Evolutionary conservation across 2,329 filamentous ascomycete species (phyloP), one percentile per base, ranked within the genome.

Genomic region (Verruconis gallopava): DNA sequence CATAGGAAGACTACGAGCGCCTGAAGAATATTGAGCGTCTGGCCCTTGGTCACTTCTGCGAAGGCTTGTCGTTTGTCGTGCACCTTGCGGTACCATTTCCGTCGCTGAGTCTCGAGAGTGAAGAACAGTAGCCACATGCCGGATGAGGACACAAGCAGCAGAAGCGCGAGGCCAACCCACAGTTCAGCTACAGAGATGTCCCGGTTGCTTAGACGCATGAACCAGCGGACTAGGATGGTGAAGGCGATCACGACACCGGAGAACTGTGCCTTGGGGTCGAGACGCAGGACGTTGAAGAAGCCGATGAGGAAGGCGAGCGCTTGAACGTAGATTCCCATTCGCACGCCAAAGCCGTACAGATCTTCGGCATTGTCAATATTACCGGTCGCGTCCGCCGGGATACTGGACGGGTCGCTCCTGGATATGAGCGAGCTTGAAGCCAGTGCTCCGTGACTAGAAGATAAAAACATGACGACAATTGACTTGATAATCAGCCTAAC

Each of bases 261-360:
- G 22, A 41, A 41, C 34, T 41, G 38, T 9, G 22, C 5, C n/a
- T 35, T 41, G 13, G 18, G 12, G n/a, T 41, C 38, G 3, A 41
- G 15, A 12, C 33, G 33, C 11, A 36, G 33, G 33, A 36, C 12
- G 33, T 36, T 36, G 12, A 13, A 15, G 33, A 12, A 36, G 33
- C 33, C 33, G 12, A 36, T 13, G 33, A 36, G 33, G 33, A 36
- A 36, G 33, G 33, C 12, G 33, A 36, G 14, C 11, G 6, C 6
- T 36, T 36, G 33, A 6, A 36, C 9, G 33, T 36, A 36, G 33
- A 36, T 36, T 6, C 33, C 33, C 6, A 36, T 13, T 11, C 33
- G 33, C 11, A 15, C 14, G 33, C 33, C 33, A 15, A 36, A 15
- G 33, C 33, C 33, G 14, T 36, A 36, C 11, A 36, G 33, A 15